Evolutionary conservation across 768 basidiomycete species (phyloP).

Genomic region (Xerocomellus dryophilus): DNA sequence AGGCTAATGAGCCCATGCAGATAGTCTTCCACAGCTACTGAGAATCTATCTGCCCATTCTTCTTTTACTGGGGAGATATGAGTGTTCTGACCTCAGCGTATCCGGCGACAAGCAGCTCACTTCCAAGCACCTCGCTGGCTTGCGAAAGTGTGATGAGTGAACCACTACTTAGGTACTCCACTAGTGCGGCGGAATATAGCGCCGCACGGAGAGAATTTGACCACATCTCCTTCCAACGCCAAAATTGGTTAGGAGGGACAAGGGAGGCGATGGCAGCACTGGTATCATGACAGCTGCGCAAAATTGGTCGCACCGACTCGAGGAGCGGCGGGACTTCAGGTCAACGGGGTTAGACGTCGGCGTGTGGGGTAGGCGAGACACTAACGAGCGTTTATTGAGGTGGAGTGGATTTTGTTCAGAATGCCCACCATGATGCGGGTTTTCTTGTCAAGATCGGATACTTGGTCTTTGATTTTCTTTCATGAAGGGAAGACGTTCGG

Average conservation of each 20-base stretch:
- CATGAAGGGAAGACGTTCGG: constrained; percentile 2
- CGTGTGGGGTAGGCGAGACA: constrained; percentile 12
- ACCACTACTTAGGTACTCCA: constrained; percentile 60
- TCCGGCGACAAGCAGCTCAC: constrained; percentile 42
- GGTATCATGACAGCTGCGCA: constrained; percentile 53
- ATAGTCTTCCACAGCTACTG: constrained; percentile 72
- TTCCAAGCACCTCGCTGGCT: constrained; percentile 57
- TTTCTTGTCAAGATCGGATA: constrained; percentile 72
- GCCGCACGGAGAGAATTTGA: constrained; percentile 62
- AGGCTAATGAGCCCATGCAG: constrained; percentile 75
- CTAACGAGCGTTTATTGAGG: constrained; percentile 57
- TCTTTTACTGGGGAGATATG: constrained; percentile 50
- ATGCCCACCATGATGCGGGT: constrained; percentile 68
- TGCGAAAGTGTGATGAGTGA: constrained; percentile 55
- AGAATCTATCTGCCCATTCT: constrained; percentile 66
- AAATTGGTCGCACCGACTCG: constrained; percentile 51
- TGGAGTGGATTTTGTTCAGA: constrained; percentile 79
- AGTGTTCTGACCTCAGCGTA: constrained; percentile 2
- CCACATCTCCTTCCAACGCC: constrained; percentile 88
- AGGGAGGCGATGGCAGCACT: constrained; percentile 51
- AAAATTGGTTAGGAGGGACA: constrained; percentile 70
- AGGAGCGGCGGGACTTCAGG: constrained; percentile 58
- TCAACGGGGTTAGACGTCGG: constrained; percentile 9
- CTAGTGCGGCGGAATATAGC: constrained; percentile 62
- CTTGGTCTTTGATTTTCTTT: constrained; percentile 80